Evolutionary conservation across 164 flowering plant species (phyloP).

Genomic region (Cinnamomum chago): DNA sequence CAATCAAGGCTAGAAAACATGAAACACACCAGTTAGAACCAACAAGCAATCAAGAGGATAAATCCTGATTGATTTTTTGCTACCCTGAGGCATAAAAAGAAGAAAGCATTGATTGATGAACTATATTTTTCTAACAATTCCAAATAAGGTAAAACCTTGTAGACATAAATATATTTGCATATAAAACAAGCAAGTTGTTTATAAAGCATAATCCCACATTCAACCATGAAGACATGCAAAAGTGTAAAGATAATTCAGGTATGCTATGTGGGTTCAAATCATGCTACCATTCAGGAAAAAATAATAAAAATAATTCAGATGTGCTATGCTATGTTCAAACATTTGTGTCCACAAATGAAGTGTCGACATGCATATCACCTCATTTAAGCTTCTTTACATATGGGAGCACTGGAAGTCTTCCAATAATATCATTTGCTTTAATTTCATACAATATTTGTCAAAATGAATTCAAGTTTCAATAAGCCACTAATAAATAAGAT

Average conservation of each 20-base stretch:
- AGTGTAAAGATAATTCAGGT: neutral
- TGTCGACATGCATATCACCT: no score
- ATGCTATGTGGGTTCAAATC: no score
- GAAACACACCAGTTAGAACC: neutral
- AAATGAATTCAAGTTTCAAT: no score
- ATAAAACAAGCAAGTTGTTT: neutral
- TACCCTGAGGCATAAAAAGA: neutral
- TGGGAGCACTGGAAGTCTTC: no score
- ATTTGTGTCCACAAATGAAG: no score
- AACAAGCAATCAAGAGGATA: neutral
- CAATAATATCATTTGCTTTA: no score
- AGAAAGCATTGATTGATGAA: neutral
- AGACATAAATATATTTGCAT: neutral
- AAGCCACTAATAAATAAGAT: no score
- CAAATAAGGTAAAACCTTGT: neutral
- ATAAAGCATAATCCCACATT: neutral
- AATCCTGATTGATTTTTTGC: neutral
- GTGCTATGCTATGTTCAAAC: no score
- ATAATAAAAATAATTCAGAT: no score
- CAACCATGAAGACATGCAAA: neutral
- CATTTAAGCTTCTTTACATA: no score
- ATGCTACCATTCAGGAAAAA: no score
- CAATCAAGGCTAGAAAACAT: neutral
- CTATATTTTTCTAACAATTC: neutral
- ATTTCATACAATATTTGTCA: no score